phyloP scores from a whole-genome alignment of 257 asterid genomes.

The Ilex aquifolium region DNA sequence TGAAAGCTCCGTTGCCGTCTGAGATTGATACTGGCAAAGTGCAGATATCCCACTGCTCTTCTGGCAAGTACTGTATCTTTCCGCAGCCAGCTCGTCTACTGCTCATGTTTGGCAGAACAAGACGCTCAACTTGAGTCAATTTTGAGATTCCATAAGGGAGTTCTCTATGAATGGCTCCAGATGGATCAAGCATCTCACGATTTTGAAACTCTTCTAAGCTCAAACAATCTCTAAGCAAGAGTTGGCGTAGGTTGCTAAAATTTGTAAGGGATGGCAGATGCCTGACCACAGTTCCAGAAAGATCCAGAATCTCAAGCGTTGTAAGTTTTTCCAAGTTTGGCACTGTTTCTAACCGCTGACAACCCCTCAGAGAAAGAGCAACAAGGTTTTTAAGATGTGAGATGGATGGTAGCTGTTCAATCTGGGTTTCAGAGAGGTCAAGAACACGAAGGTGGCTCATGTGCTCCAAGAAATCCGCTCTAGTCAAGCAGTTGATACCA shows the following conservation, averaged over 20 bases:
- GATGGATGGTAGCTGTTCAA: slow-evolving; percentile 9
- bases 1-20: background rate
- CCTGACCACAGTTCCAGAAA: slow-evolving; percentile 14
- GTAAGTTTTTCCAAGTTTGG: slow-evolving; percentile 7
- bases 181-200: background rate
- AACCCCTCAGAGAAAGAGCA: slow-evolving; percentile 12
- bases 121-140: slow-evolving; percentile 10
- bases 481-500: background rate
- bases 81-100: background rate
- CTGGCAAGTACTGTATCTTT: background rate
- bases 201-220: slow-evolving; percentile 3
- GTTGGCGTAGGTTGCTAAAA: slow-evolving; percentile 5
- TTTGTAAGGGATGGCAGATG: slow-evolving; percentile 4
- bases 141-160: slow-evolving; percentile 17
- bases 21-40: slow-evolving; percentile 1
- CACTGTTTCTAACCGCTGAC: slow-evolving; percentile 1
- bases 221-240: slow-evolving; percentile 14
- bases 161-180: background rate
- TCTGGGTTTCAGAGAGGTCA: slow-evolving; percentile 13
- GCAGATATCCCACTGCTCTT: slow-evolving; percentile 12
- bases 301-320: slow-evolving; percentile 17
- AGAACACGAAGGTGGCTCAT: slow-evolving; percentile 11
- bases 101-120: slow-evolving; percentile 10
- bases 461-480: slow-evolving; percentile 7
- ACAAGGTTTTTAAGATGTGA: slow-evolving; percentile 10